Evolutionary conservation across 352 stramenopile genomes (phyloP).

Genomic region (Peronospora farinosa): DNA sequence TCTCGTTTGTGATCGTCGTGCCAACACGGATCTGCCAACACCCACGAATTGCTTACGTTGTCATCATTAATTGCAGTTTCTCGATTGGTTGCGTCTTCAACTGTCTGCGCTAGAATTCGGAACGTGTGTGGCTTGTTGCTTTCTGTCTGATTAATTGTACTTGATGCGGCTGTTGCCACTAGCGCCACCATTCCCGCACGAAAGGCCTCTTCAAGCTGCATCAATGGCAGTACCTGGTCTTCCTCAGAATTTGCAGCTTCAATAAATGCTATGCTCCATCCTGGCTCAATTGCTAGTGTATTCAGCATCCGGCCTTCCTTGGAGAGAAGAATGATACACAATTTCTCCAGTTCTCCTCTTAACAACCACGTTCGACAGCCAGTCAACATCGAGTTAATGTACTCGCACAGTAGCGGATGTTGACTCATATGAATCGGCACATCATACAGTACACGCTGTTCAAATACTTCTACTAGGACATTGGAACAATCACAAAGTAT

Average conservation of each 20-base stretch:
- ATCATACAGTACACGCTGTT: conserved; percentile 54
- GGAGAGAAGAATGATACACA: conserved; percentile 52
- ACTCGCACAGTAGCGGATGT: conserved; percentile 66
- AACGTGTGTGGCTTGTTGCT: conserved; percentile 37
- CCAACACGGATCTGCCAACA: conserved; percentile 57
- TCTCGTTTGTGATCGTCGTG: conserved; percentile 27
- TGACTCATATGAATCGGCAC: conserved; percentile 77
- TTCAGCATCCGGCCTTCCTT: conserved; percentile 37
- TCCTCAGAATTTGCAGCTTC: conserved; percentile 18
- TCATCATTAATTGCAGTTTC: conserved; percentile 36
- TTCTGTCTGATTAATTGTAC: conserved; percentile 1
- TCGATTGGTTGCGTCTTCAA: conserved; percentile 36
- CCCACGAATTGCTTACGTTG: conserved; percentile 54
- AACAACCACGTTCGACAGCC: conserved; percentile 62
- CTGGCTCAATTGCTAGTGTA: conserved; percentile 51
- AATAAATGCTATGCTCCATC: conserved; percentile 25
- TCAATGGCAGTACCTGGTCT: conserved; percentile 32
- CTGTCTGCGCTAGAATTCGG: conserved; percentile 58
- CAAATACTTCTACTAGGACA: conserved; percentile 47
- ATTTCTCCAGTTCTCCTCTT: conserved; percentile 55
- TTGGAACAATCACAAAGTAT: background rate
- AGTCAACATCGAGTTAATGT: conserved; percentile 66
- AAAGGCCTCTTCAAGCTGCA: conserved; percentile 59
- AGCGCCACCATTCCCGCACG: conserved; percentile 53
- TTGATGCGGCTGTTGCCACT: conserved; percentile 27